phyloP scores from a whole-genome alignment of 495 filamentous ascomycete species.

The Penicillium cinerascens region DNA sequence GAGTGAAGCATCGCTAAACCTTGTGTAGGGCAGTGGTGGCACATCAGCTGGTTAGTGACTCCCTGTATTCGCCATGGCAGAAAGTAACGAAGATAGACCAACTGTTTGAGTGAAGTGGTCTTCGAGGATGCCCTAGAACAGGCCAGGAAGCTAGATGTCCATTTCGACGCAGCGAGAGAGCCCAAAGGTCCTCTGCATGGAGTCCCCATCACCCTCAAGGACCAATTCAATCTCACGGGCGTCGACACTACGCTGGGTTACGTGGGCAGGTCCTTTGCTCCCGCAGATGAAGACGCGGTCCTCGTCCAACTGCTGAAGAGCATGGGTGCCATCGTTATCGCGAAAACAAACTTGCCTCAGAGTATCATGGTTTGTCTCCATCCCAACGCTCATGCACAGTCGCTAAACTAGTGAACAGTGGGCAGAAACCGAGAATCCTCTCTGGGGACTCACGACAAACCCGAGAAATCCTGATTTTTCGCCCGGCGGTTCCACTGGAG shows the following conservation, averaged over 20 bases:
- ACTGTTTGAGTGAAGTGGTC: conserved; percentile 63
- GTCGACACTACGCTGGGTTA: conserved; percentile 58
- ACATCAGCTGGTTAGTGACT: conserved; percentile 48
- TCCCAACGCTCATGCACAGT: conserved; percentile 7
- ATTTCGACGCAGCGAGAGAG: conserved; percentile 41
- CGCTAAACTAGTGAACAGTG: conserved; percentile 19
- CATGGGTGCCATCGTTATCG: conserved; percentile 54
- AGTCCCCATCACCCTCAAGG: conserved; percentile 62
- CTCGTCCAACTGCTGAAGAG: conserved; percentile 44
- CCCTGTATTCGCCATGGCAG: background rate
- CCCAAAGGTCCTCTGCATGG: conserved; percentile 61
- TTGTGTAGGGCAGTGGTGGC: conserved; percentile 49
- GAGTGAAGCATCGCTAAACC: background rate
- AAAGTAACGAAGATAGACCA: conserved; percentile 31
- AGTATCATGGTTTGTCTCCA: conserved; percentile 42
- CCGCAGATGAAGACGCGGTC: conserved; percentile 47
- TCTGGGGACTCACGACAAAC: conserved; percentile 52
- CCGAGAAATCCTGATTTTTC: conserved; percentile 46
- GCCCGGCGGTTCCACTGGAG: conserved; percentile 60
- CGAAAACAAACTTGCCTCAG: conserved; percentile 60
- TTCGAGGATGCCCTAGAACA: conserved; percentile 59
- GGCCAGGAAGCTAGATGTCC: conserved; percentile 53
- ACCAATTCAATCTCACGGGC: conserved; percentile 63
- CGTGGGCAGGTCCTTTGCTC: conserved; percentile 48
- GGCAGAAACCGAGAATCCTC: conserved; percentile 53